phyloP scores from a whole-genome alignment of 2,329 filamentous ascomycete species.

The Pezizomycotina sp. region DNA sequence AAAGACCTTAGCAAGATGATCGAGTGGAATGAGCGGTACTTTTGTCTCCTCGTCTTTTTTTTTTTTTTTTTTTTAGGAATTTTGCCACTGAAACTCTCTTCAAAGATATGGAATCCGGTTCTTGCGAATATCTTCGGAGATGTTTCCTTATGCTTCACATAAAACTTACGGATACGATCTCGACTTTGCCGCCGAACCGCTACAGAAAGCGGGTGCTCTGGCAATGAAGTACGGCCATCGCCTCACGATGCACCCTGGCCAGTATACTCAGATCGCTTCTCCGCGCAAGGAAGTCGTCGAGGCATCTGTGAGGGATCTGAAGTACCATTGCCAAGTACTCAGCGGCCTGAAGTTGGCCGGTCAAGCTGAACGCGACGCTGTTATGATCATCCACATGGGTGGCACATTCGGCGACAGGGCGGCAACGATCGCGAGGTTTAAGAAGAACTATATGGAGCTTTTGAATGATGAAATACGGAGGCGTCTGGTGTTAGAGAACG shows the following conservation, averaged over 20 bases:
- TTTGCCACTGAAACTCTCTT: too few species aligned
- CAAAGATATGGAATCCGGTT: conserved; percentile 83
- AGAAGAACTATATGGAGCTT: conserved; percentile 48
- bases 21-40: conserved; percentile 84
- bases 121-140: conserved; percentile 80
- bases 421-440: conserved; percentile 62
- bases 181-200: conserved; percentile 61
- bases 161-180: conserved; percentile 72
- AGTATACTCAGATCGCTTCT: conserved; percentile 80
- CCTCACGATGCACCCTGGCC: conserved; percentile 78
- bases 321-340: conserved; percentile 78
- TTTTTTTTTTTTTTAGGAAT: too few species aligned
- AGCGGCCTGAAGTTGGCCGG: conserved; percentile 57
- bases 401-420: conserved; percentile 76
- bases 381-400: conserved; percentile 91
- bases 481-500: conserved; percentile 78
- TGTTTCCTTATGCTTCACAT: conserved; percentile 93
- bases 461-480: conserved; percentile 56
- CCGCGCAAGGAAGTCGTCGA: conserved; percentile 60
- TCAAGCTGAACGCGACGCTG: conserved; percentile 66
- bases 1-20: conserved; percentile 72
- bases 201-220: conserved; percentile 61
- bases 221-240: conserved; percentile 66
- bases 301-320: conserved; percentile 62
- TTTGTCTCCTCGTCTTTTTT: too few species aligned